Evolutionary conservation across 805 yeast genomes (phyloP), one percentile per base, ranked within the genome.

Genomic region (Geotrichum ghanense): DNA sequence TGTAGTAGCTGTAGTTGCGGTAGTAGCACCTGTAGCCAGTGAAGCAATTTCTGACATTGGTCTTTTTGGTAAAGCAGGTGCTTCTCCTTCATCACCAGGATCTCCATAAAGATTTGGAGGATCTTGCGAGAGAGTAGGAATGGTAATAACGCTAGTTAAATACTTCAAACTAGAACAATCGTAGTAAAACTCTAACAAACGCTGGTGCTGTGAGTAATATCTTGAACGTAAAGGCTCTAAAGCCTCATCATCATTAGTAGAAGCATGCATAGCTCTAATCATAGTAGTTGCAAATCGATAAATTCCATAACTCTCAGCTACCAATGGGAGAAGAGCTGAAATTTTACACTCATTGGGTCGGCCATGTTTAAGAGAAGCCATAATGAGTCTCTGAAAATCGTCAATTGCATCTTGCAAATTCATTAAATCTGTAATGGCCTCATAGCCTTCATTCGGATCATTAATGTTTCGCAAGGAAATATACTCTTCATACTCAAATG

Each of bases 371-470:
- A 88, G 70, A 3, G 83, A 72, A 0, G 94, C 79, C 59, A 90
- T 83, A 9, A 89, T 74, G 35, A 84, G 66, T 50, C 82, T 77
- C 54, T 83, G 88, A 50, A 85, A 77, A 51, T 81, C 83, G 59
- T 85, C 90, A 45, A 88, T 76, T 19, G 78, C 70, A 59, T 90
- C 97, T 64, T 88, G 96, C 48, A 90, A 68, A 41, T 78, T 77
- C 85, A 87, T 81, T 56, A 90, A 70, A 60, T 87, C 96, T 52
- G 86, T 62, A 50, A 90, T 78, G 0, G 95, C 80, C 59, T 90
- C 95, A 61, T 83, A 89, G 4, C 97, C 97, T 66, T 88, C 95
- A 60, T 90, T 88, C 3, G 97, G 97, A 62, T 90, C 95, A 56
- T 86, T 81, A 34, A 86, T 94, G 2, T 88, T 79, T 48, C 85